Base-by-base conservation (phyloP, 2,329 filamentous ascomycete species). In the Hysterium pulicare region DNA sequence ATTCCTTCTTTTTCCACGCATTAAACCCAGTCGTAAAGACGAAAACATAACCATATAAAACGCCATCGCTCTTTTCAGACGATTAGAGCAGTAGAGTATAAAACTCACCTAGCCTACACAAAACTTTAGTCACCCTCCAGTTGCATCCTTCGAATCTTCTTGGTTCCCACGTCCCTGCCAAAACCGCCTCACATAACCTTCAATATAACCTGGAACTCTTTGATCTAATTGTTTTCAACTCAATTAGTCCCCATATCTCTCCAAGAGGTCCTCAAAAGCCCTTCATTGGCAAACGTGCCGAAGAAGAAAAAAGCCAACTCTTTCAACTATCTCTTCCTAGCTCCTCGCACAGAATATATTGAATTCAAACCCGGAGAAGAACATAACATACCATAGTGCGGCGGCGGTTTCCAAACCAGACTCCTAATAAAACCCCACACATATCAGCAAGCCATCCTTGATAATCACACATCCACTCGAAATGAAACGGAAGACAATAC, bases 341-440 rank as follows among this genome's bases (percentile, higher is more conserved):
- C n/a, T n/a, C n/a, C n/a, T n/a, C n/a, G n/a, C n/a, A n/a, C n/a
- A n/a, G n/a, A n/a, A n/a, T n/a, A n/a, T n/a, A n/a, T n/a, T n/a
- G n/a, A n/a, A n/a, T n/a, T n/a, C n/a, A n/a, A n/a, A n/a, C n/a
- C n/a, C n/a, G 24, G 24, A 28, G 13, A 28, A 13, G 13, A 28
- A 28, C 8, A 28, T 8, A 42, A 41, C 37, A 46, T 83, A 96
- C 91, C 91, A 65, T 86, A 96, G 64, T 95, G 87, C 53, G 93
- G 93, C 48, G 93, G 93, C 43, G 93, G 91, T 68, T 97, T 98
- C 90, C 90, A 98, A 58, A 98, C 96, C 64, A 98, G 72, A 66
- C 90, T 95, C 71, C 91, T 93, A 50, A 30, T 28, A 15, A 7
- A 23, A 46, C 28, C 36, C 49, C 17, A 57, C 49, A 41, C 26